Evolutionary conservation across 2,329 filamentous ascomycete species (phyloP).

Genomic region (Curvularia sp.): DNA sequence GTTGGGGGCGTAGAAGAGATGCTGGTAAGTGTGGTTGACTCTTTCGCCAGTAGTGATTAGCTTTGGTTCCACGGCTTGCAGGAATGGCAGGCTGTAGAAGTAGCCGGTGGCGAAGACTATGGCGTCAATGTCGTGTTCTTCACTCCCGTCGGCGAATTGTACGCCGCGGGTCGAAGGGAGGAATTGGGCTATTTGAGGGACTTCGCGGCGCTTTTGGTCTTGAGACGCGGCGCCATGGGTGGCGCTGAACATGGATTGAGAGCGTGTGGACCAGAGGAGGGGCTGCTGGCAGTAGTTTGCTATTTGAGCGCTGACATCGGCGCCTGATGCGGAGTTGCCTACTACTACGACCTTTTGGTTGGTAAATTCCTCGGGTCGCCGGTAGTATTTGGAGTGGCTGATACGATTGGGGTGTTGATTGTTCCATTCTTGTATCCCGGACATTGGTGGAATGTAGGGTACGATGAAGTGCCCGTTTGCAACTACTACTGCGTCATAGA

Average conservation of each 20-base stretch:
- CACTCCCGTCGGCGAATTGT: conserved; percentile 69
- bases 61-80: conserved; percentile 61
- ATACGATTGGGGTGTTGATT: conserved; percentile 50
- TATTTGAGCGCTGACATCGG: conserved; percentile 84
- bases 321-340: conserved; percentile 82
- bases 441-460: conserved; percentile 55
- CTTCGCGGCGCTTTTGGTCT: conserved; percentile 61
- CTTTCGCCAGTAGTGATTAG: conserved; percentile 73
- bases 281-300: conserved; percentile 64
- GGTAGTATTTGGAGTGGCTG: conserved; percentile 76
- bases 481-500: conserved; percentile 63
- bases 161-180: conserved; percentile 66
- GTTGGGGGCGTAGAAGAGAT: conserved; percentile 76
- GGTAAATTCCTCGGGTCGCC: conserved; percentile 67
- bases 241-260: conserved; percentile 22
- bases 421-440: conserved; percentile 53
- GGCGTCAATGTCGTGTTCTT: conserved; percentile 74
- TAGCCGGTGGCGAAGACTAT: conserved; percentile 91
- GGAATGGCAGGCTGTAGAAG: conserved; percentile 82
- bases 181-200: conserved; percentile 63
- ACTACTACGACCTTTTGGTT: conserved; percentile 80
- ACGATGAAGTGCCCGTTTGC: conserved; percentile 59
- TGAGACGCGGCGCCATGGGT: conserved; percentile 23
- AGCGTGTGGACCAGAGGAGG: conserved; percentile 59
- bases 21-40: conserved; percentile 76